phyloP scores from a whole-genome alignment of 768 basidiomycete species.

The Podaxis carcinomalis region DNA sequence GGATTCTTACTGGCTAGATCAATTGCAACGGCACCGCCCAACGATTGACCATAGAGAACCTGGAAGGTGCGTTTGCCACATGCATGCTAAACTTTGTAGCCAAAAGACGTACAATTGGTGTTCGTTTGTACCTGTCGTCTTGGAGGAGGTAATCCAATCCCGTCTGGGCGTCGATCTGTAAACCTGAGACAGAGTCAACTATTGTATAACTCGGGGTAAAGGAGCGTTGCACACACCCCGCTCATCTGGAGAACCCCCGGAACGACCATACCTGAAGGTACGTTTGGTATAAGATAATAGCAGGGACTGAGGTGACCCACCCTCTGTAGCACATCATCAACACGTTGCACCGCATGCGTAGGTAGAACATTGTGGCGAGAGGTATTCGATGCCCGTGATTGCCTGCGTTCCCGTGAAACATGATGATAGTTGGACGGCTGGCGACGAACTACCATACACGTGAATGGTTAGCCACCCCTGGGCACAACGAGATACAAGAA shows the following conservation, averaged over 20 bases:
- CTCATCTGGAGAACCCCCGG: constrained; percentile 85
- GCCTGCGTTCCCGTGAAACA: constrained; percentile 92
- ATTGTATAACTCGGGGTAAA: background rate
- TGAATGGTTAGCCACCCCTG: background rate
- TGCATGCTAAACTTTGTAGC: background rate
- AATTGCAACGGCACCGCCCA: constrained; percentile 91
- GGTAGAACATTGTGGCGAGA: constrained; percentile 76
- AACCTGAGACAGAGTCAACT: constrained; percentile 37
- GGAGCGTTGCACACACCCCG: constrained; percentile 44
- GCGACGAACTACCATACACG: constrained; percentile 33
- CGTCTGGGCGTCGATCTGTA: constrained; percentile 83
- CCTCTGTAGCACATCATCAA: constrained; percentile 93
- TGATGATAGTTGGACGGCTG: constrained; percentile 77
- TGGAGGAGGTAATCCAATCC: constrained; percentile 68
- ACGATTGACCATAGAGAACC: constrained; percentile 81
- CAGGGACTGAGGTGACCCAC: constrained; percentile 36
- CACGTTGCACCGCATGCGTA: constrained; percentile 87
- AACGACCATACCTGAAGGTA: constrained; percentile 70
- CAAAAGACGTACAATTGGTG: constrained; percentile 53
- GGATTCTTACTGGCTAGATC: constrained; percentile 81
- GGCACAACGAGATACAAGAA: background rate
- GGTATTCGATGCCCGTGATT: constrained; percentile 90
- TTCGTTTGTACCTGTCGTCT: constrained; percentile 59
- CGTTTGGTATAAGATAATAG: background rate
- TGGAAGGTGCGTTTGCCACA: constrained; percentile 18